phyloP scores from a whole-genome alignment of 129 eudicot species.

The Glebionis coronaria region DNA sequence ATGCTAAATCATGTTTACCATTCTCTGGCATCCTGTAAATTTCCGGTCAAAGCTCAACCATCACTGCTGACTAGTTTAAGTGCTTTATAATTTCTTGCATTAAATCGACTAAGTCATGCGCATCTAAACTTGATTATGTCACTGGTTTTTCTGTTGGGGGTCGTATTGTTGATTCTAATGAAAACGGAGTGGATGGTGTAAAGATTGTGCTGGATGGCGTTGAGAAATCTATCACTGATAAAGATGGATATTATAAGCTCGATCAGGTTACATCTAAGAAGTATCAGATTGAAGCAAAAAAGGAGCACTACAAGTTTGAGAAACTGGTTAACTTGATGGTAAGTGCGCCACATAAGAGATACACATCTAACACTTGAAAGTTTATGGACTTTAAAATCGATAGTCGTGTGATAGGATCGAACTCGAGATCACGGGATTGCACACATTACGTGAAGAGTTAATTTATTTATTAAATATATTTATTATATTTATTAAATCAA shows the following conservation, averaged over 20 bases:
- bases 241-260: slow-evolving; percentile 89
- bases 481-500: too few relatives aligned
- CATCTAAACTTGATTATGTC: slow-evolving; percentile 45
- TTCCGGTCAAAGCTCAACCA: background rate
- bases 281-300: slow-evolving; percentile 81
- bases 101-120: slow-evolving; percentile 10
- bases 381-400: too few relatives aligned
- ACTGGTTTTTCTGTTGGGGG: slow-evolving; percentile 99
- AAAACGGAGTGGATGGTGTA: slow-evolving; percentile 77
- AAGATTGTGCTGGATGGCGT: slow-evolving; percentile 77
- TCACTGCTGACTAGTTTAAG: slow-evolving; percentile 18
- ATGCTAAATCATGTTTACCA: slow-evolving; percentile 1
- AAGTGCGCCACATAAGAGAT: slow-evolving; percentile 25
- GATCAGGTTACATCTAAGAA: slow-evolving; percentile 97
- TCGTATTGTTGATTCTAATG: slow-evolving; percentile 84
- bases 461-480: too few relatives aligned
- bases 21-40: slow-evolving; percentile 8
- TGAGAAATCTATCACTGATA: slow-evolving; percentile 80
- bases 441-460: too few relatives aligned
- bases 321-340: slow-evolving; percentile 73
- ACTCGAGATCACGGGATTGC: too few relatives aligned
- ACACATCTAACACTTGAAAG: background rate
- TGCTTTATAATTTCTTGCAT: slow-evolving; percentile 8
- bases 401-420: too few relatives aligned
- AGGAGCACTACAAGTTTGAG: slow-evolving; percentile 88